phyloP scores from a whole-genome alignment of 2,329 filamentous ascomycete genomes.

The Byssochlamys sp. region DNA sequence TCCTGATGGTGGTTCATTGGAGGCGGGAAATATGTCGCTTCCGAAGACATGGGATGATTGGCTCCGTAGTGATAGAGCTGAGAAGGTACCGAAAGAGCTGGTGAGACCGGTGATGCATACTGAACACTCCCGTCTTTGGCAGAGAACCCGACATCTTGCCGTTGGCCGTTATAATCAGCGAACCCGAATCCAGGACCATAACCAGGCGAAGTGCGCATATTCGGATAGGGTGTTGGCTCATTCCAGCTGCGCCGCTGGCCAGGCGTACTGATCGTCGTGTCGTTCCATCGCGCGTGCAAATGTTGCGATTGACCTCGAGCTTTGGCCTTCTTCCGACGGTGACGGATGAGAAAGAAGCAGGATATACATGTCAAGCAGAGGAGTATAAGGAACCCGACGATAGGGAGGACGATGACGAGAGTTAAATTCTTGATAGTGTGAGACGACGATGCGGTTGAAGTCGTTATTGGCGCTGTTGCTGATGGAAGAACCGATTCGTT shows the following conservation, averaged over 20 bases:
- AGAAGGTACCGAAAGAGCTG: not conserved
- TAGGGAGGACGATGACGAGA: conserved; percentile 34
- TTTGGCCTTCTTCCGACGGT: conserved; percentile 29
- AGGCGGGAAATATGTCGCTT: not conserved
- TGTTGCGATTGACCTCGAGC: conserved; percentile 16
- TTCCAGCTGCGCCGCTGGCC: conserved; percentile 17
- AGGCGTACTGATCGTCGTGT: conserved; percentile 22
- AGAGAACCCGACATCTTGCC: conserved; percentile 13
- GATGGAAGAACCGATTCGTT: conserved; percentile 29
- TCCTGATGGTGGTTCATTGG: not conserved
- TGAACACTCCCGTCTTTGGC: not conserved
- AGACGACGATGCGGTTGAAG: conserved; percentile 12
- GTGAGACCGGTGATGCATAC: not conserved
- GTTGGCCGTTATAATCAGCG: conserved; percentile 19
- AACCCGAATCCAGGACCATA: conserved; percentile 16
- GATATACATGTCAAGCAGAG: conserved; percentile 21
- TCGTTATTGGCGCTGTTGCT: conserved; percentile 10
- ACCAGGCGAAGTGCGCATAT: conserved; percentile 1
- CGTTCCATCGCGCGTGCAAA: conserved; percentile 27
- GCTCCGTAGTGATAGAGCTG: not conserved
- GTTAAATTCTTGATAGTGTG: conserved; percentile 24
- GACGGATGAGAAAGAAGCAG: conserved; percentile 35
- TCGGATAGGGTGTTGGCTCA: conserved; percentile 10
- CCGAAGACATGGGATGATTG: not conserved
- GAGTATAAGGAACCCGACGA: conserved; percentile 34